A percentile compares a stretch with the other conserved stretches of the same genome.
Conservation (phyloP, 139 green algal genomes). For the Chlamydomonas schloesseri region DNA sequence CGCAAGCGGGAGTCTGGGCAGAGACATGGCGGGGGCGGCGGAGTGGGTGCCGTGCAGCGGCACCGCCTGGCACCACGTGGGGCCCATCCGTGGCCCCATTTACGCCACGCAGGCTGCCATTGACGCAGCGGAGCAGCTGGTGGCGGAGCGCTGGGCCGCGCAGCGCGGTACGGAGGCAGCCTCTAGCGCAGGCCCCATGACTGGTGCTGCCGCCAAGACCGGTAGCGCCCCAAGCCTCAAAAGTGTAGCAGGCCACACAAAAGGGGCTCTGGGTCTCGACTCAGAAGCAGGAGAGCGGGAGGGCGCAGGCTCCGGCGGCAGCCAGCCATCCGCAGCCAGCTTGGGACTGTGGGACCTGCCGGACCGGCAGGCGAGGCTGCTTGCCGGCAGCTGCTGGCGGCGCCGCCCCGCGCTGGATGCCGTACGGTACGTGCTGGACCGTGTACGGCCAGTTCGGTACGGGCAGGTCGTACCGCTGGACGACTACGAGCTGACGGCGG, state of each 20-base stretch:
- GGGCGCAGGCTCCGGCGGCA: background rate
- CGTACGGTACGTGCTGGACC: constrained; percentile 14
- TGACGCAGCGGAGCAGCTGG: constrained; percentile 46
- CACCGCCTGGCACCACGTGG: background rate
- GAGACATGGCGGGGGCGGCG: too few relatives aligned
- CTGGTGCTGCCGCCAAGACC: too few relatives aligned
- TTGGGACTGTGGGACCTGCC: background rate
- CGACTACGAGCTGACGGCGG: constrained; percentile 38
- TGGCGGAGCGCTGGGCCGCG: constrained; percentile 27
- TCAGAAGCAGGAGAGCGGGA: too few relatives aligned
- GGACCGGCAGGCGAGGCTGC: background rate
- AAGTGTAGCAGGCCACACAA: too few relatives aligned
- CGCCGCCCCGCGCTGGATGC: background rate
- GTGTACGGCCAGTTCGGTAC: constrained; percentile 47
- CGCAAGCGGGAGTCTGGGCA: too few relatives aligned
- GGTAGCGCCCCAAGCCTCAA: too few relatives aligned
- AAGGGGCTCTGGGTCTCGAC: too few relatives aligned
- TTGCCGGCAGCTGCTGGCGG: constrained; percentile 20
- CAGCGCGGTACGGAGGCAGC: too few relatives aligned
- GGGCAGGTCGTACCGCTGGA: constrained; percentile 52
- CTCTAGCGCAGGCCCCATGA: too few relatives aligned
- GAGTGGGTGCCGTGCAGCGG: too few relatives aligned
- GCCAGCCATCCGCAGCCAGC: background rate
- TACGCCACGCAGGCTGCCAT: constrained; percentile 45
- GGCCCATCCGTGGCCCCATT: constrained; percentile 22